A percentile compares a stretch with the other conserved stretches of the same genome.
Evolutionary conservation across 352 stramenopile genomes (phyloP).

Genomic region (Thraustochytrium striatum): DNA sequence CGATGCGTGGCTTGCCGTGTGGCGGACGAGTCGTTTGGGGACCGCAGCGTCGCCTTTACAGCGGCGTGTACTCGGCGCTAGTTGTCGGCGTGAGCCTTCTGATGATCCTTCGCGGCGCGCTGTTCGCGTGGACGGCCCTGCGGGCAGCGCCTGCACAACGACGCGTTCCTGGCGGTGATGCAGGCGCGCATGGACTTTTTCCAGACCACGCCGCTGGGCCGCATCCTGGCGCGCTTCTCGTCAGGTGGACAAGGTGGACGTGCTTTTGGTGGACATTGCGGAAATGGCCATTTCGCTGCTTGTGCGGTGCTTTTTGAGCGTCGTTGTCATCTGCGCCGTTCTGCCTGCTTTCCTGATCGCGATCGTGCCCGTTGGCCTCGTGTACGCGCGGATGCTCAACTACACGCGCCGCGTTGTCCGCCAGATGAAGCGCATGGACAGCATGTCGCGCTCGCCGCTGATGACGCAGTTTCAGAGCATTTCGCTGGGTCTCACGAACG

Average conservation of each 20-base stretch:
- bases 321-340: conserved; percentile 61
- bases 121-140: conserved; percentile 62
- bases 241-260: conserved; percentile 88
- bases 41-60: conserved; percentile 18
- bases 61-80: conserved; percentile 40
- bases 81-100: conserved; percentile 28
- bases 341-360: conserved; percentile 62
- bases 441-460: conserved; percentile 46
- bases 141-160: conserved; percentile 70
- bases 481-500: conserved; percentile 26
- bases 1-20: conserved; percentile 31
- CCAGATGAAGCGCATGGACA: conserved; percentile 51
- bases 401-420: conserved; percentile 62
- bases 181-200: conserved; percentile 86
- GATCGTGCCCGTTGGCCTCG: conserved; percentile 67
- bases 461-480: conserved; percentile 50
- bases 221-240: conserved; percentile 83
- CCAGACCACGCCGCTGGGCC: conserved; percentile 79
- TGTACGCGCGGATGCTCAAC: conserved; percentile 72
- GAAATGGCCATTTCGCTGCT: conserved; percentile 61
- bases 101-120: conserved; percentile 51
- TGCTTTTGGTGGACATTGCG: conserved; percentile 65
- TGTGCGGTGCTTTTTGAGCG: conserved; percentile 60
- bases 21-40: neutral
- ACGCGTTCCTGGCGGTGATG: conserved; percentile 73